These are phyloP conservation scores for Hypoxylon sp. DNA, from an alignment of 2,329 filamentous ascomycete species.

Conservation along the genomic window DNA sequence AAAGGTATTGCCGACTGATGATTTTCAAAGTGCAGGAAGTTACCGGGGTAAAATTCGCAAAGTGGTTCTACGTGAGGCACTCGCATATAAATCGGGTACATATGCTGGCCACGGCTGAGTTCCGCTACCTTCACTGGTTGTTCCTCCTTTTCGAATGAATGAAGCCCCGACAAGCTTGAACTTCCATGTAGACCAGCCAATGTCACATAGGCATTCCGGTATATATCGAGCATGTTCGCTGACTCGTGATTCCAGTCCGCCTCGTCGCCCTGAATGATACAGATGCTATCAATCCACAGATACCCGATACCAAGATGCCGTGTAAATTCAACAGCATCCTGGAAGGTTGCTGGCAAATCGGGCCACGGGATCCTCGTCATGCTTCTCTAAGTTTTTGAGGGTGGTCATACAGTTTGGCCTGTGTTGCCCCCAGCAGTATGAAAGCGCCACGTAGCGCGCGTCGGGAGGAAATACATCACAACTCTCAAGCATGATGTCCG, in stretches of 20 bases:
- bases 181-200: conserved; percentile 3
- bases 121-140: conserved; percentile 1
- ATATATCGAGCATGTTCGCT: conserved; percentile 16
- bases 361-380: conserved; percentile 14
- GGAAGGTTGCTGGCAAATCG: conserved; percentile 21
- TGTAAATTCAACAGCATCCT: conserved; percentile 30
- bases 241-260: conserved; percentile 22
- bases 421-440: conserved; percentile 19
- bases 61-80: not conserved
- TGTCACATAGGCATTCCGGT: conserved; percentile 12
- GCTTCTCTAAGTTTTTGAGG: not conserved
- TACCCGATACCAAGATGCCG: conserved; percentile 24
- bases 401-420: conserved; percentile 20
- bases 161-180: conserved; percentile 8
- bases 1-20: not conserved
- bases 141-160: conserved; percentile 1
- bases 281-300: conserved; percentile 33
- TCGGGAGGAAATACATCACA: not conserved
- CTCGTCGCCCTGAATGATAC: conserved; percentile 25
- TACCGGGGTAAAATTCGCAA: not conserved
- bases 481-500: conserved; percentile 8
- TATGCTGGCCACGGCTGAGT: not conserved
- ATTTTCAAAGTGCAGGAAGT: not conserved
- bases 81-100: conserved; percentile 3
- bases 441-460: conserved; percentile 10